These are phyloP conservation scores for Vitis cinerea DNA, from an alignment of 164 flowering plant genomes.

Conservation along the genomic window DNA sequence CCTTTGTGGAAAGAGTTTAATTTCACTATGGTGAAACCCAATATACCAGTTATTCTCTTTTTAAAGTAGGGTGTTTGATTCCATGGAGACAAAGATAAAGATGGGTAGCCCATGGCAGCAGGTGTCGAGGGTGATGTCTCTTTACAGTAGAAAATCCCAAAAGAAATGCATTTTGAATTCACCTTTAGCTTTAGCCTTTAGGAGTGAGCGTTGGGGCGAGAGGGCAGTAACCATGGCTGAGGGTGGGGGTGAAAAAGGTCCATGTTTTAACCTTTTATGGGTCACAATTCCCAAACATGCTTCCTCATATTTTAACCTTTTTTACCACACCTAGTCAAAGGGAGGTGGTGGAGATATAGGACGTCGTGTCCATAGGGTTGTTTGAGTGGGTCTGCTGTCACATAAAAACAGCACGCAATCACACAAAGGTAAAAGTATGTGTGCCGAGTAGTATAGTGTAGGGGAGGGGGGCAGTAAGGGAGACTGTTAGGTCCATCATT, in stretches of 20 bases:
- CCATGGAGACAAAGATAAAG: too few relatives aligned
- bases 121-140: too few relatives aligned
- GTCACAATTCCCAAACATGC: constrained; percentile 11
- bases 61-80: too few relatives aligned
- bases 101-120: too few relatives aligned
- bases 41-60: too few relatives aligned
- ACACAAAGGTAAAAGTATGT: constrained; percentile 9
- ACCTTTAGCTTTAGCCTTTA: too few relatives aligned
- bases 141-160: too few relatives aligned
- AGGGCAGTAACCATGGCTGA: too few relatives aligned
- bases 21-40: too few relatives aligned
- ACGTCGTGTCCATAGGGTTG: neutral
- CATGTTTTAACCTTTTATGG: constrained; percentile 7
- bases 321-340: neutral
- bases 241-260: neutral
- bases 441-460: neutral
- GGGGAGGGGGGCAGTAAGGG: neutral
- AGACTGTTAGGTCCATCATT: constrained; percentile 9
- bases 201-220: too few relatives aligned
- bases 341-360: neutral
- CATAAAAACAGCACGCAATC: constrained; percentile 12
- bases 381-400: neutral
- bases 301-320: constrained; percentile 2
- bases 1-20: too few relatives aligned
- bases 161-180: too few relatives aligned